Conservation (phyloP, 2,329 filamentous ascomycete species). For the Aureobasidium sp. region DNA sequence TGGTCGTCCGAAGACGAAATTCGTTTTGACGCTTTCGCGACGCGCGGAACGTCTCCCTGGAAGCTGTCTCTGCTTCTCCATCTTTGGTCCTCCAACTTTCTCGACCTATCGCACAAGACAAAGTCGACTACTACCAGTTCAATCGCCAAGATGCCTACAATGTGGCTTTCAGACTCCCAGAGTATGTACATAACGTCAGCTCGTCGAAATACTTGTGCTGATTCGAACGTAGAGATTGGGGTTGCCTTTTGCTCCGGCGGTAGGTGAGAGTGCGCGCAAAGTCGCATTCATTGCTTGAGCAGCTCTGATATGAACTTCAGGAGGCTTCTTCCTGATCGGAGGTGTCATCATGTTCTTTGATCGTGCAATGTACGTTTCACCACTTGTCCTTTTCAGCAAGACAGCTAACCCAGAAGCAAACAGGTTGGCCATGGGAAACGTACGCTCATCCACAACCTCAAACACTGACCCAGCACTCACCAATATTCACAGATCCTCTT, state of each 20-base stretch:
- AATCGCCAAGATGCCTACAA: constrained; percentile 59
- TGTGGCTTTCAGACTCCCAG: constrained; percentile 95
- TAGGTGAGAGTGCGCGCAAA: constrained; percentile 47
- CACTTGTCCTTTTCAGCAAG: constrained; percentile 18
- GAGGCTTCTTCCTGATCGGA: constrained; percentile 88
- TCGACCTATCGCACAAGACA: not conserved
- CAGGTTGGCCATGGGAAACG: constrained; percentile 94
- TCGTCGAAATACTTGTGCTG: not conserved
- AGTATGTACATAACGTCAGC: constrained; percentile 51
- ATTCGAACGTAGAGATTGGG: constrained; percentile 65
- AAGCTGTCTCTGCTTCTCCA: too few species aligned
- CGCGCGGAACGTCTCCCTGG: constrained; percentile 3
- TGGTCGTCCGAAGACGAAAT: not conserved
- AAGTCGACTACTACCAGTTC: not conserved
- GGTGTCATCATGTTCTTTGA: constrained; percentile 98
- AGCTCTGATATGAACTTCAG: constrained; percentile 31
- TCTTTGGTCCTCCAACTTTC: not conserved
- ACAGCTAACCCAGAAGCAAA: constrained; percentile 5
- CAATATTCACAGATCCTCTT: constrained; percentile 70
- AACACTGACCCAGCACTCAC: not conserved
- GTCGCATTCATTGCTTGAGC: constrained; percentile 18
- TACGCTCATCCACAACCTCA: constrained; percentile 10
- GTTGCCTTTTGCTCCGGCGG: constrained; percentile 96
- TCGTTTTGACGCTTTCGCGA: not conserved
- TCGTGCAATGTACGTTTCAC: constrained; percentile 68